These are phyloP conservation scores for Cadophora gregata DNA, from an alignment of 2,329 filamentous ascomycete species.

Conservation along the genomic window DNA sequence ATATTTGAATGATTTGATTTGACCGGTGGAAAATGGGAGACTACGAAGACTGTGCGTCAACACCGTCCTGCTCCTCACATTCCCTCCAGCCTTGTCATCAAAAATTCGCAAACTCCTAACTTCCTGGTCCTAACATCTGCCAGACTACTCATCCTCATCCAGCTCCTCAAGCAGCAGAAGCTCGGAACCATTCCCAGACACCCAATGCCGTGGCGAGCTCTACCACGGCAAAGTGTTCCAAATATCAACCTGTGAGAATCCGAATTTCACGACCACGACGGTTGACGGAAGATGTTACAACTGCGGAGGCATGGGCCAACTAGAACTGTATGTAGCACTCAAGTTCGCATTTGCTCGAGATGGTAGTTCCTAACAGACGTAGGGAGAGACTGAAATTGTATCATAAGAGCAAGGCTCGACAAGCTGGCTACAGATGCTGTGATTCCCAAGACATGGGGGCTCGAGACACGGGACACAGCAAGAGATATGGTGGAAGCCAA, in stretches of 20 bases:
- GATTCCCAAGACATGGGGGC: too few relatives aligned
- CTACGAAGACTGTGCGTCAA: background rate
- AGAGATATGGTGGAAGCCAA: background rate
- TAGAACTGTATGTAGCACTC: background rate
- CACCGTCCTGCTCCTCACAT: background rate
- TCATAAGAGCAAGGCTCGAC: too few relatives aligned
- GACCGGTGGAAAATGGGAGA: background rate
- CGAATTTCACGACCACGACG: background rate
- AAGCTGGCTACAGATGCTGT: too few relatives aligned
- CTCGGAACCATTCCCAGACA: background rate
- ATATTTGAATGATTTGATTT: too few relatives aligned
- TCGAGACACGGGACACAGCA: background rate
- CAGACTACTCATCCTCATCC: background rate
- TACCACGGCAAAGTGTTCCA: background rate
- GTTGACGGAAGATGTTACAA: background rate
- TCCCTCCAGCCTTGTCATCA: too few relatives aligned
- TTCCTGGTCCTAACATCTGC: background rate
- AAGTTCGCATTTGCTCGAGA: background rate
- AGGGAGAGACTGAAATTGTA: background rate
- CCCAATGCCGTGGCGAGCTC: background rate
- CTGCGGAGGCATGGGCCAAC: background rate
- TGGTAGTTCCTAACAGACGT: background rate
- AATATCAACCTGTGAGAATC: background rate
- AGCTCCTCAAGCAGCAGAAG: background rate
- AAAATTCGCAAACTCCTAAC: background rate